A percentile compares a stretch with the other conserved stretches of the same genome.
Evolutionary conservation across 352 stramenopile genomes (phyloP).

Genomic region (Pythium rhizo-oryzae): DNA sequence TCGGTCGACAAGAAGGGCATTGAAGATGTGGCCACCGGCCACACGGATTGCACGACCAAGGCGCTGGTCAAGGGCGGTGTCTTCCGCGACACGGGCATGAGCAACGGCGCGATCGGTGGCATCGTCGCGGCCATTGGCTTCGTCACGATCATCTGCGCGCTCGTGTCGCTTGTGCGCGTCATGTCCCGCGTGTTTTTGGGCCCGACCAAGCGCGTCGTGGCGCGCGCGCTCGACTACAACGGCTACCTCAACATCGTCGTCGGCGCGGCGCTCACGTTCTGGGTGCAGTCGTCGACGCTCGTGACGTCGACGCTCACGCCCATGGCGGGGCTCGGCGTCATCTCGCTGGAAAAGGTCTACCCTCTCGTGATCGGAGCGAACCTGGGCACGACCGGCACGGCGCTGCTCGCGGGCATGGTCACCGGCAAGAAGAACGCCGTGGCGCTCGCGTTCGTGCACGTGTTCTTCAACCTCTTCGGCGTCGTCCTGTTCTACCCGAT

Average conservation of each 20-base stretch:
- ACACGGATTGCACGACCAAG: not conserved
- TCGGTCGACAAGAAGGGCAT: conserved; percentile 14
- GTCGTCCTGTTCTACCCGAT: conserved; percentile 93
- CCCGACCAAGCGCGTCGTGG: conserved; percentile 82
- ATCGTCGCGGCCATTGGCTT: conserved; percentile 54
- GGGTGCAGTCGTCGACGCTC: conserved; percentile 91
- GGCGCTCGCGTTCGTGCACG: conserved; percentile 77
- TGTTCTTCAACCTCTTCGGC: conserved; percentile 93
- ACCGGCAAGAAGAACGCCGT: conserved; percentile 77
- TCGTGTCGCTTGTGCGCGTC: conserved; percentile 37
- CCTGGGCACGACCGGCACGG: conserved; percentile 90
- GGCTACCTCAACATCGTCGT: conserved; percentile 89
- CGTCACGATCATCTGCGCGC: conserved; percentile 48
- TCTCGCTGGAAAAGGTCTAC: conserved; percentile 90
- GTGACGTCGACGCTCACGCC: conserved; percentile 91
- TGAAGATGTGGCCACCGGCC: conserved; percentile 11
- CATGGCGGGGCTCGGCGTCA: conserved; percentile 84
- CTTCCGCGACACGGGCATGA: conserved; percentile 39
- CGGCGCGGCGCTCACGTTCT: conserved; percentile 82
- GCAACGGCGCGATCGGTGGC: conserved; percentile 45
- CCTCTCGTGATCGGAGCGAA: conserved; percentile 92
- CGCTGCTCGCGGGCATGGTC: conserved; percentile 86
- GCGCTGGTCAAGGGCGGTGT: conserved; percentile 41
- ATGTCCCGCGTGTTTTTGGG: conserved; percentile 70
- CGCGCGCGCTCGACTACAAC: conserved; percentile 89